Base-by-base conservation (phyloP, 495 filamentous ascomycete genomes). In the Tuber indicum region DNA sequence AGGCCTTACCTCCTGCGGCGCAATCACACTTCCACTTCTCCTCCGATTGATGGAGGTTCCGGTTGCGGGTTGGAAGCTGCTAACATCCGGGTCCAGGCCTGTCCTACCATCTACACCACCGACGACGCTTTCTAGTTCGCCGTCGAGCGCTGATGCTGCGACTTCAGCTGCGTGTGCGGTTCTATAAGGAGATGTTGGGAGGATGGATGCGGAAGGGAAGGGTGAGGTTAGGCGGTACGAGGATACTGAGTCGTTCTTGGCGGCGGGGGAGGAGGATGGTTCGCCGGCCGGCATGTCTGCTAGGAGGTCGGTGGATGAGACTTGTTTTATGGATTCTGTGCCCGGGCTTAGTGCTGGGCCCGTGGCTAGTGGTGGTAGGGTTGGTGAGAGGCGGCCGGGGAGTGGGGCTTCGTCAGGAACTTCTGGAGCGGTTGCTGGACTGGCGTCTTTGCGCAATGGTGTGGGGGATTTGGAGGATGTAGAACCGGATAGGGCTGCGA, bases 51-150 rank as follows among this genome's bases (percentile, higher is more conserved):
- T 62, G 73, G 46, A 32, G 62, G n/a, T 62, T 62, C 62, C 73
- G n/a, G 32, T 71, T 8, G 4, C 79, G 36, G 5, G 58, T 41
- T 46, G 47, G 71, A 75, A 80, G 23, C 78, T 81, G n/a, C 76
- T 75, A 1, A 79, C 26, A 21, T 76, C 77, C 36, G 82, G 82
- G 73, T 83, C 82, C 42, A 83, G 70, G 43, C 82, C 82, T n/a
- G 82, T 83, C 43, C 82, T 45, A 2, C 82, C 82, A 74, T 83
- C 82, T 10, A 83, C 72, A 26, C 82, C 82, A 45, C 82, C 82
- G 43, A 83, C 82, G 26, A 83, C 75, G 36, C 82, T 83, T 72
- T 82, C 81, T 47, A 82, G 46, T 12, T 83, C 75, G 32, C 75
- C 82, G 8, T 71, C 72, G 4, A 77, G 32, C 21, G 79, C 73